Conservation (phyloP, 805 yeast species). For the Nakazawaea ernobii region DNA sequence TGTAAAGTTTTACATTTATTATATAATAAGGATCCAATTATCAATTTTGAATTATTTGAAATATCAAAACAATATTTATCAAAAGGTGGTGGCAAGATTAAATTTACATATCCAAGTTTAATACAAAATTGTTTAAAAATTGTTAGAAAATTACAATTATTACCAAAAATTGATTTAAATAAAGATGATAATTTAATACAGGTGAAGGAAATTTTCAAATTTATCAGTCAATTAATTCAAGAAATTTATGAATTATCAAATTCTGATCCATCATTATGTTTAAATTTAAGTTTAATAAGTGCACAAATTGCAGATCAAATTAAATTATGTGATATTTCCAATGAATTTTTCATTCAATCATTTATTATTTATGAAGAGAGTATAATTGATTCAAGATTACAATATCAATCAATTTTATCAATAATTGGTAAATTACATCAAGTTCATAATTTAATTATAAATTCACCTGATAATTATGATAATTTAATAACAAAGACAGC, state of each 20-base stretch:
- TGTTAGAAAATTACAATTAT: slow-evolving; percentile 41
- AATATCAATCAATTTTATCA: slow-evolving; percentile 41
- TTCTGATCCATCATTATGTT: slow-evolving; percentile 23
- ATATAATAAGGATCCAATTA: slow-evolving; percentile 39
- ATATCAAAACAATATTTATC: slow-evolving; percentile 42
- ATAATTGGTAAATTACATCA: slow-evolving; percentile 40
- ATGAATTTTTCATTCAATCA: slow-evolving; percentile 86
- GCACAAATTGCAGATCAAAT: slow-evolving; percentile 81
- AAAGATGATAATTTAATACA: slow-evolving; percentile 18
- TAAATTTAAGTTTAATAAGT: slow-evolving; percentile 54
- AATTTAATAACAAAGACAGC: slow-evolving; percentile 80
- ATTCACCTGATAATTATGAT: slow-evolving; percentile 62
- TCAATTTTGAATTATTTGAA: slow-evolving; percentile 39
- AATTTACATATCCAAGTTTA: slow-evolving; percentile 72
- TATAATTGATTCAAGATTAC: slow-evolving; percentile 41
- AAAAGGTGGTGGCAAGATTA: slow-evolving; percentile 50
- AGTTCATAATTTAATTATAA: slow-evolving; percentile 33
- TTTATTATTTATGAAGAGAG: slow-evolving; percentile 76
- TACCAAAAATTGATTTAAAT: slow-evolving; percentile 15
- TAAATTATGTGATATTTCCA: slow-evolving; percentile 62
- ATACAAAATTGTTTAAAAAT: slow-evolving; percentile 56
- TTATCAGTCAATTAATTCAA: slow-evolving; percentile 60
- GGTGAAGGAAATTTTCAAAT: slow-evolving; percentile 51
- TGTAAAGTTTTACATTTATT: slow-evolving; percentile 68
- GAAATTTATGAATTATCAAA: slow-evolving; percentile 48